Conservation (phyloP, 768 basidiomycete species). For the Agrocybe chaxingu region DNA sequence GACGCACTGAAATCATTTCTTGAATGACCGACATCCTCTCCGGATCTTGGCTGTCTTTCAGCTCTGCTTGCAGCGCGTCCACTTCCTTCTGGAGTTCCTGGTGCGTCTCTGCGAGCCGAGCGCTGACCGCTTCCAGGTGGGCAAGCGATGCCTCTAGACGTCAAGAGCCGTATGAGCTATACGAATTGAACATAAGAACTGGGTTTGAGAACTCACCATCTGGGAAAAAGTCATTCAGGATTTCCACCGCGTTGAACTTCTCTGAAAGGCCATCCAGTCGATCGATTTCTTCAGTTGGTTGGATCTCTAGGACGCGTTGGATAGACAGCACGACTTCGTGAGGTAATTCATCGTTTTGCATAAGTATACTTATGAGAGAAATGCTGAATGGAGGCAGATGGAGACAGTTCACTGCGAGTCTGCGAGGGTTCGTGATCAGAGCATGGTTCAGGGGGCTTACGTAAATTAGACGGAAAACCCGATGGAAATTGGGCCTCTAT, state of each 20-base stretch:
- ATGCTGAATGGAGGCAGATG: background rate
- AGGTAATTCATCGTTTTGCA: conserved; percentile 52
- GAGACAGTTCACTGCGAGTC: too few relatives aligned
- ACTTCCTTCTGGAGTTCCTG: conserved; percentile 71
- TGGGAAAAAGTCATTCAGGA: conserved; percentile 73
- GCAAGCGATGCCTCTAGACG: conserved; percentile 69
- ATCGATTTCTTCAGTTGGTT: conserved; percentile 42
- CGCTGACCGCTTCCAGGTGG: conserved; percentile 69
- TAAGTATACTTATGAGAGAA: conserved; percentile 9
- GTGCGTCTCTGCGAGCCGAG: conserved; percentile 66
- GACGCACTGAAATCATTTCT: conserved; percentile 88
- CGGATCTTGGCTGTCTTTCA: conserved; percentile 81
- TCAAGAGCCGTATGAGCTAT: background rate
- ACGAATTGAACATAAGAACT: background rate
- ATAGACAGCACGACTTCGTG: conserved; percentile 68
- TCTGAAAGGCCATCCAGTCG: conserved; percentile 56
- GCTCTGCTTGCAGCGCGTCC: conserved; percentile 57
- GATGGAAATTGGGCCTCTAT: too few relatives aligned
- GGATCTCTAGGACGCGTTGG: conserved; percentile 63
- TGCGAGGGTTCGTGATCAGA: too few relatives aligned
- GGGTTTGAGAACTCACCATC: conserved; percentile 52
- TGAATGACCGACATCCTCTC: conserved; percentile 87
- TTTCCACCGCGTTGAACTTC: conserved; percentile 52
- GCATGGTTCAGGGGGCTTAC: too few relatives aligned
- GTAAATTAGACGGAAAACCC: too few relatives aligned